Evolutionary conservation across 1,139 yeast species (phyloP).

Genomic region (Yamadazyma sp.): DNA sequence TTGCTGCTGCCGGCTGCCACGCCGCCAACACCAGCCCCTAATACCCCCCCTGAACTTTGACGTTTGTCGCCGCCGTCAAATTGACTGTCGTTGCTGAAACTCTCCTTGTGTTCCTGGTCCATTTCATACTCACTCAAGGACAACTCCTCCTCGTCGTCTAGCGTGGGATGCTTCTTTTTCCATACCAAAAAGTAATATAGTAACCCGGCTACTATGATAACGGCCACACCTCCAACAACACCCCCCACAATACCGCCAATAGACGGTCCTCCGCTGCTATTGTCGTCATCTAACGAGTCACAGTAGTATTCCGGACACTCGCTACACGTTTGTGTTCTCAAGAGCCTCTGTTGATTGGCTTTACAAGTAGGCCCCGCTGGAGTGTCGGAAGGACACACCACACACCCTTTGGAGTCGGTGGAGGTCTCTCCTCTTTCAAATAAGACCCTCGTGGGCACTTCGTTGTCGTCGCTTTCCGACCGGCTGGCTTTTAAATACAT

Average conservation of each 20-base stretch:
- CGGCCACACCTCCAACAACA: conserved; percentile 52
- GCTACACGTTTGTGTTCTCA: conserved; percentile 54
- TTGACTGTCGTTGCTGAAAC: conserved; percentile 14
- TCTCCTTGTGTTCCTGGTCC: conserved; percentile 21
- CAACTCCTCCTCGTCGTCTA: conserved; percentile 27
- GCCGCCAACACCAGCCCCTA: no score
- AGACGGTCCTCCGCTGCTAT: conserved; percentile 18
- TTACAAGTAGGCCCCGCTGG: conserved; percentile 55
- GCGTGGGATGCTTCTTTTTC: conserved; percentile 26
- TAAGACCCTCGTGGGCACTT: conserved; percentile 1
- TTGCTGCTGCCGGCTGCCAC: neutral
- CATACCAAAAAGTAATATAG: conserved; percentile 34
- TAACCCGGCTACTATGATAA: conserved; percentile 32
- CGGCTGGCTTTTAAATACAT: neutral
- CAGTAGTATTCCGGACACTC: conserved; percentile 62
- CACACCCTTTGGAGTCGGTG: conserved; percentile 39
- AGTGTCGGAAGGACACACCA: conserved; percentile 43
- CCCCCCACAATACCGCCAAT: conserved; percentile 69
- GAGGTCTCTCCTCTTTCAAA: conserved; percentile 6
- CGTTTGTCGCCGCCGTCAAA: conserved; percentile 5
- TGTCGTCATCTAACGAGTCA: conserved; percentile 19
- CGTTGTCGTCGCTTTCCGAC: neutral
- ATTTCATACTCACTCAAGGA: conserved; percentile 21
- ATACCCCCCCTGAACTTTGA: conserved; percentile 1
- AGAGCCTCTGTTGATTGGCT: conserved; percentile 50